phyloP scores from a whole-genome alignment of 306 rosid genomes.

The Vigna unguiculata region DNA sequence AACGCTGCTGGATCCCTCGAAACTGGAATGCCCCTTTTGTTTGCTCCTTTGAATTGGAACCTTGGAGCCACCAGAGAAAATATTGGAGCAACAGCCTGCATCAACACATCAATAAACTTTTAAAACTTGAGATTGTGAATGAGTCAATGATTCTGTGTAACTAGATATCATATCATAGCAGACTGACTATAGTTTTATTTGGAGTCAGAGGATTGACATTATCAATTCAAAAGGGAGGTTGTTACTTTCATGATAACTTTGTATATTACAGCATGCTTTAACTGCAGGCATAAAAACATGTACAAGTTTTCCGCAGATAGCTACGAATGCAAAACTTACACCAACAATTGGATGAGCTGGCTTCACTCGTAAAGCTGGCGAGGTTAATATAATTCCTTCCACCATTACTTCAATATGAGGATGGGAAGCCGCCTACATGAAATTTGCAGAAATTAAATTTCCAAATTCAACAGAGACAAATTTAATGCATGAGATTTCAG shows the following conservation, averaged over 20 bases:
- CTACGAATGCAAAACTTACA: constrained; percentile 58
- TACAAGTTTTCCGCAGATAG: no score
- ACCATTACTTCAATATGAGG: constrained; percentile 70
- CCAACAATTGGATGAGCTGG: constrained; percentile 96
- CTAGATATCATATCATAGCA: constrained; percentile 15
- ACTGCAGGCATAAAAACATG: background rate
- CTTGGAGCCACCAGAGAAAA: constrained; percentile 85
- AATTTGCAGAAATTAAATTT: constrained; percentile 17
- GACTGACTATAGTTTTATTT: constrained; percentile 4
- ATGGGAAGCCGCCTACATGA: constrained; percentile 70
- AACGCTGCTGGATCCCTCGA: constrained; percentile 95
- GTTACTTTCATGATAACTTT: background rate
- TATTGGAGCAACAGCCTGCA: constrained; percentile 91
- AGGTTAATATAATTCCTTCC: constrained; percentile 89
- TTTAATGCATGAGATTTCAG: constrained; percentile 32
- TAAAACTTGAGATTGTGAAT: constrained; percentile 7
- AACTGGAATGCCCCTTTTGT: constrained; percentile 98
- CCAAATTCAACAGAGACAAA: background rate
- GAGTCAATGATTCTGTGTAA: background rate
- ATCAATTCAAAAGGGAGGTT: background rate
- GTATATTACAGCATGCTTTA: background rate
- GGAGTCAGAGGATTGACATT: background rate
- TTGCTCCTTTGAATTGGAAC: constrained; percentile 96
- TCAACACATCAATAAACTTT: constrained; percentile 18
- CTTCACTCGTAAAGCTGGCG: constrained; percentile 95